A percentile compares a stretch with the other conserved stretches of the same genome.
Evolutionary conservation across 768 basidiomycete genomes (phyloP).

Genomic region (Leccinum subtestaceum): DNA sequence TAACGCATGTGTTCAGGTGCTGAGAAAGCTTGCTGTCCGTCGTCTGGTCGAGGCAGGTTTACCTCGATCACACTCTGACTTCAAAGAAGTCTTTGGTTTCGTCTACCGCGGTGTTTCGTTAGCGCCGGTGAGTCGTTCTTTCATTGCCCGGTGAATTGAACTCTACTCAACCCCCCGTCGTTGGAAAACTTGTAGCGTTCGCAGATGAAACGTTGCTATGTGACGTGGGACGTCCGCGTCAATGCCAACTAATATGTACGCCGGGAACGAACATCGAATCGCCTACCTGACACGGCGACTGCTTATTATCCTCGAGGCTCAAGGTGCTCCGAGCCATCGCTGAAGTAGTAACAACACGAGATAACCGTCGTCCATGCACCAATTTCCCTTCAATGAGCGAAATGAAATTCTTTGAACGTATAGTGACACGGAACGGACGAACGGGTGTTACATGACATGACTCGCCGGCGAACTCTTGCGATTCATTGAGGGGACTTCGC

Average conservation of each 20-base stretch:
- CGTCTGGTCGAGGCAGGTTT: conserved; percentile 1
- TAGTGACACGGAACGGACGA: not conserved
- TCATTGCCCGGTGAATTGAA: too few relatives aligned
- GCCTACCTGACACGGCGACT: not conserved
- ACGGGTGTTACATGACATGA: not conserved
- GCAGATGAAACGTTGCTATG: not conserved
- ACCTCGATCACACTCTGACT: too few relatives aligned
- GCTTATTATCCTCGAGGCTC: not conserved
- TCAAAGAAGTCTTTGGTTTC: too few relatives aligned
- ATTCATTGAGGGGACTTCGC: not conserved
- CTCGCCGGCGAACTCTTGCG: not conserved
- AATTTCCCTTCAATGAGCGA: not conserved
- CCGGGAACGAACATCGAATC: not conserved
- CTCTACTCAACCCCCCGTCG: too few relatives aligned
- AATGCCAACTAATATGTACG: not conserved
- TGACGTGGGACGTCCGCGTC: not conserved
- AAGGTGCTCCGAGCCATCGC: not conserved
- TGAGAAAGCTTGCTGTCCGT: too few relatives aligned
- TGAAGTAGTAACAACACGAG: not conserved
- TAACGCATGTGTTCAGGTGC: conserved; percentile 19
- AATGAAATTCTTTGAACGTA: not conserved
- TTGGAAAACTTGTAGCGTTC: too few relatives aligned
- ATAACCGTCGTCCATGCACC: not conserved
- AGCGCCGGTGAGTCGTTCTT: too few relatives aligned
- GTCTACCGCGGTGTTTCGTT: too few relatives aligned